phyloP scores from a whole-genome alignment of 2,329 filamentous ascomycete species.

The Dothidotthia symphoricarpi region DNA sequence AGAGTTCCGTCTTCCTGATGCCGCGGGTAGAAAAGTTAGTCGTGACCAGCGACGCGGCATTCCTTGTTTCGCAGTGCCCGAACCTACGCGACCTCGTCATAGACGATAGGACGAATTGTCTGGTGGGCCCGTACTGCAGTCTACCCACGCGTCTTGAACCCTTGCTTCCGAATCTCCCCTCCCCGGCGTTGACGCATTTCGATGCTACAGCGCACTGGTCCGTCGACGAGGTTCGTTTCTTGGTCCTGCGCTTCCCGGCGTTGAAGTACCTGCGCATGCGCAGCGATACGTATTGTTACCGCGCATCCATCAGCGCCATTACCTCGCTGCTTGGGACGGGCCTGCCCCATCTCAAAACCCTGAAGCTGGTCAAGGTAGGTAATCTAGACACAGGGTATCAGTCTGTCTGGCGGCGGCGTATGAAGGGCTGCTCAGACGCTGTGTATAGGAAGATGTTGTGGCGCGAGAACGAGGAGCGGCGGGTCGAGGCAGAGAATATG shows the following conservation, averaged over 20 bases:
- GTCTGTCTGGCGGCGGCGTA: slow-evolving; percentile 14
- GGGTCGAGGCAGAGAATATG: slow-evolving; percentile 16
- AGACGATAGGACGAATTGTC: slow-evolving; percentile 10
- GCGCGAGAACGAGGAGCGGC: slow-evolving; percentile 10
- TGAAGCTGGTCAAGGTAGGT: slow-evolving; percentile 12
- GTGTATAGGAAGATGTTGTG: slow-evolving; percentile 11
- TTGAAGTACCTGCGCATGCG: slow-evolving; percentile 12
- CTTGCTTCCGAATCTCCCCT: not conserved
- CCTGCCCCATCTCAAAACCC: slow-evolving; percentile 6
- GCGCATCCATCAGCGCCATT: slow-evolving; percentile 9
- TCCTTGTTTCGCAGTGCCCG: slow-evolving; percentile 13
- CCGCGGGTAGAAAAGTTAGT: slow-evolving; percentile 6
- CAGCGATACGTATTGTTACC: slow-evolving; percentile 17
- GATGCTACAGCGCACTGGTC: slow-evolving; percentile 16
- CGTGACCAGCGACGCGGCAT: slow-evolving; percentile 11
- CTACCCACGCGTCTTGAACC: slow-evolving; percentile 6
- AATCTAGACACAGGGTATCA: slow-evolving; percentile 17
- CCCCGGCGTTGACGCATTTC: slow-evolving; percentile 7
- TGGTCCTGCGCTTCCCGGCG: slow-evolving; percentile 8
- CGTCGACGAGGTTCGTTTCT: slow-evolving; percentile 6
- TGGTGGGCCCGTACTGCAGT: slow-evolving; percentile 13
- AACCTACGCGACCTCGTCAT: slow-evolving; percentile 9
- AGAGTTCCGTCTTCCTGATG: slow-evolving; percentile 6
- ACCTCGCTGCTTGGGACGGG: slow-evolving; percentile 4
- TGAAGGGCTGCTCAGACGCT: slow-evolving; percentile 10